Evolutionary conservation across 176 grass and related monocot genomes (phyloP), one percentile per base, ranked within the genome.

Genomic region (Typha latifolia): DNA sequence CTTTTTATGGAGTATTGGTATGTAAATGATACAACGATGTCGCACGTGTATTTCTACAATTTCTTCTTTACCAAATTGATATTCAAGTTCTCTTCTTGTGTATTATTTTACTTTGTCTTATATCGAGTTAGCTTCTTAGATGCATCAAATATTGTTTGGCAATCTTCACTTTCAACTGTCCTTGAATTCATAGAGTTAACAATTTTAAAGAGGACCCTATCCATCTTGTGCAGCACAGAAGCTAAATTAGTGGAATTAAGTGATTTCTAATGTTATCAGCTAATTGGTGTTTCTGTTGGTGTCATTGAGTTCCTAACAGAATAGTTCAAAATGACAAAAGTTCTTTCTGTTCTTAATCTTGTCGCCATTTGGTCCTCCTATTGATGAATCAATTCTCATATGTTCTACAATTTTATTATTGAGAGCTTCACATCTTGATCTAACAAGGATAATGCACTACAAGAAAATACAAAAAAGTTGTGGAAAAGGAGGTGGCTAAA

Each of bases 1-100:
- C 94, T 51, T 87, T 97, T 61, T 93, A 90, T 79, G 89, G 81
- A 70, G 94, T 97, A 68, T 76, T 97, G 94, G 94, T 97, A 92
- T 37, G 88, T 49, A 43, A 37, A 51, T 29, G 55, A 29, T 19
- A 19, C 20, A 11, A 10, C 15, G 18, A 19, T 18, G 16, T 14
- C 20, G 53, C n/a, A 59, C n/a, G 4, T 21, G 7, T 19, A 19
- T 59, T 11, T 21, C 20, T 16, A 59, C 6, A 11, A 22, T 11
- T 59, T 22, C 20, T 9, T 59, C n/a, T 21, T 59, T 59, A n/a
- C 20, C 20, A 16, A 19, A 21, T 19, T 22, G 18, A 22, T 21
- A 9, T 59, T 22, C 53, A 11, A 6, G 53, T 11, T 19, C 12
- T 19, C 16, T 59, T 19, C 16, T 59, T 16, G 6, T 59, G 53